Evolutionary conservation across 2,329 filamentous ascomycete genomes (phyloP), one percentile per base, ranked within the genome.

Genomic region (Penicillium sp.): DNA sequence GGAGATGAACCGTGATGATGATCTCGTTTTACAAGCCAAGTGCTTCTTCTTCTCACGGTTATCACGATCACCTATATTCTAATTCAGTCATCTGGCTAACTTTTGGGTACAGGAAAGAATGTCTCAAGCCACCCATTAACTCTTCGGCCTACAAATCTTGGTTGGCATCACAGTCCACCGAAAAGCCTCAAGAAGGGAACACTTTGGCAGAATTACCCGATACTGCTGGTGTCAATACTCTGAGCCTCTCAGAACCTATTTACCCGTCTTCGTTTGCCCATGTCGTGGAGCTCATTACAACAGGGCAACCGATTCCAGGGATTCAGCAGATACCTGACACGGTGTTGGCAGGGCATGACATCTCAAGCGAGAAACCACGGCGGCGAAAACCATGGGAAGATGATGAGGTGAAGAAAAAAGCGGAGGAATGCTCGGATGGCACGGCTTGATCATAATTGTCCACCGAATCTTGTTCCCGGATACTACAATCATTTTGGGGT

Each of bases 261-360:
- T 94, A 94, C 56, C 89, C 89, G 3, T 83, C 82, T 33, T 84
- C 81, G 1, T 95, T 96, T 64, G 84, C 86, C 6, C 82, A 91
- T 51, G 88, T 96, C 47, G 83, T 94, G 39, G 84, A 87, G 56
- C 78, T 94, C 39, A 86, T 96, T 38, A 86, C 87, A 16, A 83
- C 81, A 18, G 88, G 88, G 37, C 81, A 87, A 54, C 83, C 86
- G 0, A 84, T 96, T 29, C 88, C 89, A 1, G 90, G 90, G 1
- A 94, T 96, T 57, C 82, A 83, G 53, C 80, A 94, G 48, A 91
- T 96, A 37, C 88, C 90, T 4, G 79, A 87, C 51, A 93, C 84
- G 0, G 73, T 95, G 4, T 73, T 90, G 14, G 75, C 81, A 38
- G 84, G 84, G 4, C 78, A 87, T 45, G 83, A 85, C 45, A 77